phyloP scores from a whole-genome alignment of 225 moss, liverwort and hornwort genomes.

The Polytrichum commune region DNA sequence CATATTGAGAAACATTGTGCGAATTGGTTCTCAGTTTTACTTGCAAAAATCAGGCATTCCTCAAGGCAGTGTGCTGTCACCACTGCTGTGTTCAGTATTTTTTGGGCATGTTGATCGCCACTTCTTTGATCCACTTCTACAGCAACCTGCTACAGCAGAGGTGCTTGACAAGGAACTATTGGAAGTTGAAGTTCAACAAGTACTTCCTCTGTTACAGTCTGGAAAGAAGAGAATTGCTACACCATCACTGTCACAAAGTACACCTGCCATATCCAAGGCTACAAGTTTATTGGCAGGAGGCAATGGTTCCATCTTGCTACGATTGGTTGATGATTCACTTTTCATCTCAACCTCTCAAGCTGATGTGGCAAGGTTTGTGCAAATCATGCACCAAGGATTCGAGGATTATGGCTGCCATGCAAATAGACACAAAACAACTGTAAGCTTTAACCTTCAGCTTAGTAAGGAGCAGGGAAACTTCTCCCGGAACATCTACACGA shows the following conservation, averaged over 20 bases:
- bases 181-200: background rate
- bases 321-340: conserved; percentile 89
- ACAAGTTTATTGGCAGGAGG: background rate
- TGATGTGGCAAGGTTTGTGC: conserved; percentile 62
- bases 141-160: conserved; percentile 25
- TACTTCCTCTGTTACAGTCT: background rate
- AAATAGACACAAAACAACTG: conserved; percentile 77
- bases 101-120: conserved; percentile 89
- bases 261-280: background rate
- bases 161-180: background rate
- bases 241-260: no score
- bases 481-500: conserved; percentile 61
- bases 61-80: conserved; percentile 92
- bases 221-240: no score
- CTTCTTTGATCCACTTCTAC: conserved; percentile 61
- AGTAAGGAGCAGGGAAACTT: conserved; percentile 33
- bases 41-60: conserved; percentile 86
- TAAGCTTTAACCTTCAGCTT: conserved; percentile 63
- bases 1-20: conserved; percentile 87
- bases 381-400: conserved; percentile 84
- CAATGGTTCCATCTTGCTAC: conserved; percentile 52
- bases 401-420: conserved; percentile 94
- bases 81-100: conserved; percentile 88
- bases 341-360: conserved; percentile 85
- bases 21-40: conserved; percentile 88